Evolutionary conservation across 306 rosid genomes (phyloP).

Genomic region (Cucurbita moschata): DNA sequence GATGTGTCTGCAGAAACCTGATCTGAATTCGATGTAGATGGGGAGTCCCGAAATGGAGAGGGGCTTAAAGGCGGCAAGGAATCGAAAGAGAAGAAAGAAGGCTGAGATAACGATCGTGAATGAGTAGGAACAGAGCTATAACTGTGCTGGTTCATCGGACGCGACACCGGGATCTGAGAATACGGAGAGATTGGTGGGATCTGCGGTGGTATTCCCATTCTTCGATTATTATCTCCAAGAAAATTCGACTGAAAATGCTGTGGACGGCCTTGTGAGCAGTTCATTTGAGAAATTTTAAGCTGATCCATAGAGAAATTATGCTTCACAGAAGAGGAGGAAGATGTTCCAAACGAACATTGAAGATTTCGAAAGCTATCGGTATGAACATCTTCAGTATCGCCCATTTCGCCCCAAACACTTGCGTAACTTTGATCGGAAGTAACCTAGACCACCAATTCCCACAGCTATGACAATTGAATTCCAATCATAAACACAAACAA

Average conservation of each 20-base stretch:
- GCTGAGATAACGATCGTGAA: conserved; percentile 81
- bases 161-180: conserved; percentile 78
- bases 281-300: conserved; percentile 42
- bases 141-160: conserved; percentile 34
- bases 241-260: conserved; percentile 39
- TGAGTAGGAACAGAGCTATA: conserved; percentile 44
- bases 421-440: too few relatives aligned
- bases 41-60: conserved; percentile 55
- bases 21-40: conserved; percentile 44
- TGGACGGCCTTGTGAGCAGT: conserved; percentile 42
- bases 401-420: conserved; percentile 25
- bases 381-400: conserved; percentile 50
- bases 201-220: conserved; percentile 71
- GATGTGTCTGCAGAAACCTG: conserved; percentile 47
- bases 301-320: conserved; percentile 52
- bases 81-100: conserved; percentile 59
- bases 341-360: conserved; percentile 54
- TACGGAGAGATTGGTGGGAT: conserved; percentile 81
- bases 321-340: conserved; percentile 44
- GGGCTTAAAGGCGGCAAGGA: conserved; percentile 82
- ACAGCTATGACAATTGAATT: neutral
- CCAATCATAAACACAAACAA: neutral
- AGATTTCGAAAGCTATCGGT: conserved; percentile 51
- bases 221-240: conserved; percentile 23
- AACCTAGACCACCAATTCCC: neutral